Conservation (phyloP, 2,329 filamentous ascomycete species). For the Aureobasidium musti region DNA sequence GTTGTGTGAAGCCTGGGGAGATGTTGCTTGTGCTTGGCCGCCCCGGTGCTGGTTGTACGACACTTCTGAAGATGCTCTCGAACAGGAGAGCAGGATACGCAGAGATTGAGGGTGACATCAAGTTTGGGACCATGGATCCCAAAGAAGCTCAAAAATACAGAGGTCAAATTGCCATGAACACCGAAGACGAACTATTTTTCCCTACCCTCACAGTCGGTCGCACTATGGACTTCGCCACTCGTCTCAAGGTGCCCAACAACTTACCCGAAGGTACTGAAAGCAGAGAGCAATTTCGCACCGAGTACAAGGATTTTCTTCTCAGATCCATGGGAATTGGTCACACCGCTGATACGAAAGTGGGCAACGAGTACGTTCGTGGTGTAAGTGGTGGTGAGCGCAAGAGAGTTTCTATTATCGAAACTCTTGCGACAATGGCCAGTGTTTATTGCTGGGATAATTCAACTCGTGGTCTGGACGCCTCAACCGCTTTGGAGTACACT, state of each 20-base stretch:
- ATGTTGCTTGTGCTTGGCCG: constrained; percentile 45
- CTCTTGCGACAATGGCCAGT: constrained; percentile 58
- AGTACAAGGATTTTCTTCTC: constrained; percentile 58
- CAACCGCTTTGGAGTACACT: constrained; percentile 60
- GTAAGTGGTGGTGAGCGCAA: constrained; percentile 70
- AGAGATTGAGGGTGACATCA: constrained; percentile 46
- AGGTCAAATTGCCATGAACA: constrained; percentile 51
- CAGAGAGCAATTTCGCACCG: constrained; percentile 50
- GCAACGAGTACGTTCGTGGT: constrained; percentile 66
- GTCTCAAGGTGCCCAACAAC: constrained; percentile 53
- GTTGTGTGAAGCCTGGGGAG: constrained; percentile 66
- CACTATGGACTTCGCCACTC: constrained; percentile 58
- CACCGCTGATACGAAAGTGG: constrained; percentile 64
- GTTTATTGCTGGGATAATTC: constrained; percentile 69
- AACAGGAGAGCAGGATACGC: constrained; percentile 57
- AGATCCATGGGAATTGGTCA: constrained; percentile 61
- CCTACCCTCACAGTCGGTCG: constrained; percentile 59
- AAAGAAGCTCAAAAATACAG: constrained; percentile 49
- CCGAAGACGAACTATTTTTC: constrained; percentile 55
- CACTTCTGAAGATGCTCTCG: constrained; percentile 67
- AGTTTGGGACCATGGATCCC: constrained; percentile 54
- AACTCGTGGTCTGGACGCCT: constrained; percentile 66
- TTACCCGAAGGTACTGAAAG: constrained; percentile 42
- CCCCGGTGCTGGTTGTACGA: constrained; percentile 65
- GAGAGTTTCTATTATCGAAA: constrained; percentile 68